Base-by-base conservation (phyloP, 371 early-diverging fungal genomes). In the Edhazardia aedis region DNA sequence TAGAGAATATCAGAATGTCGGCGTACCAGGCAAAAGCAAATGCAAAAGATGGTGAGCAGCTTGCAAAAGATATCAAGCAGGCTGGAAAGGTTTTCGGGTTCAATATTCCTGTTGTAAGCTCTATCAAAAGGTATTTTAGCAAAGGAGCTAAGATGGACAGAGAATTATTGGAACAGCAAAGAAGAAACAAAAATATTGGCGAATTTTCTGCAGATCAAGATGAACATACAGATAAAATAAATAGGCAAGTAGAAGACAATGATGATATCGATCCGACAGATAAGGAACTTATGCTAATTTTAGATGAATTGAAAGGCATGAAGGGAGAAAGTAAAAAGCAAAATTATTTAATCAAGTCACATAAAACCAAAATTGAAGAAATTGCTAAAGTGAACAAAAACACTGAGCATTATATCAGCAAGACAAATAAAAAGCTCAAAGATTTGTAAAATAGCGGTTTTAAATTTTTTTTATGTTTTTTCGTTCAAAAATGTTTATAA, bases 241-340 rank as follows among this genome's bases (percentile, higher is more conserved):
- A 49, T 1, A 54, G 39, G n/a, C 30, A 47, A 33, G 50, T 55
- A 2, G 44, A 48, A n/a, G 49, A 30, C 1, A 29, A 14, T 16
- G 53, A 61, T 29, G 61, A 54, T 28, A 51, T 53, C 24, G 56
- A 47, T 37, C 50, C 40, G 11, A 67, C 68, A 14, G 57, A 67
- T 53, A 42, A 61, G 29, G 62, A 68, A 29, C 38, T 68, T 33
- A 25, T 47, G 1, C 42, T 27, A 19, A 51, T 64, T 12, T 40
- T 50, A 11, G 50, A 59, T 26, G 33, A 29, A 18, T 22, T 64
- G 16, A 58, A 48, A 47, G 50, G 47, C 12, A 59, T 68, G n/a
- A 53, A 50, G 18, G 25, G 29, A 45, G 62, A 63, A 30, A 57
- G 61, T 18, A 43, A 58, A 11, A 36, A 14, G 6, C 68, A 68